A percentile compares a stretch with the other conserved stretches of the same genome.
phyloP scores from a whole-genome alignment of 768 basidiomycete species.

The Chlorophyllum brunneum region DNA sequence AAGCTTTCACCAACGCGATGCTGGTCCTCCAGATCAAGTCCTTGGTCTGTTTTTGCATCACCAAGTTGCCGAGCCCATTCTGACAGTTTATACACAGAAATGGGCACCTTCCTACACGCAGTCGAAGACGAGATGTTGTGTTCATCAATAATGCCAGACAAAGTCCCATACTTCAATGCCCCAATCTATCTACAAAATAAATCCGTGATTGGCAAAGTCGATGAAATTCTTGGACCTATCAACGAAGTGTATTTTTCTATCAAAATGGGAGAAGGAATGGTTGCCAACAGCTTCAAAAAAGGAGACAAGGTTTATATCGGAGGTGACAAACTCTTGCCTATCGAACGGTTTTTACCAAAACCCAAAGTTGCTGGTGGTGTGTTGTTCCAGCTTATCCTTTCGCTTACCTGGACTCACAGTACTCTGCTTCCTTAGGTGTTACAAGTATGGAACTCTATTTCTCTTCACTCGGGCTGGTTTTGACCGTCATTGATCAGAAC shows the following conservation, averaged over 20 bases:
- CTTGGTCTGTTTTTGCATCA: constrained; percentile 45
- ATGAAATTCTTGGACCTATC: constrained; percentile 99
- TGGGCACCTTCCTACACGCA: constrained; percentile 89
- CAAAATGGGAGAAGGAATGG: constrained; percentile 96
- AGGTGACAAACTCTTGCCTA: constrained; percentile 93
- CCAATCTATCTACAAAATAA: constrained; percentile 98
- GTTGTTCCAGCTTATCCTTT: constrained; percentile 19
- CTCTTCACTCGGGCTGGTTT: constrained; percentile 8
- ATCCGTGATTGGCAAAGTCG: constrained; percentile 92
- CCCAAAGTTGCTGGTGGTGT: constrained; percentile 77
- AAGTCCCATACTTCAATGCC: constrained; percentile 98
- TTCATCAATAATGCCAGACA: constrained; percentile 75
- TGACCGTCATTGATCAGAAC: constrained; percentile 27
- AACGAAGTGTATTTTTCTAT: constrained; percentile 98
- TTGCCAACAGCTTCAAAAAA: constrained; percentile 92
- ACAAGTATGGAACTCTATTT: constrained; percentile 36
- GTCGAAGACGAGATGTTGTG: constrained; percentile 99
- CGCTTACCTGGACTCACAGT: constrained; percentile 2
- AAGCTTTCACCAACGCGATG: constrained; percentile 66
- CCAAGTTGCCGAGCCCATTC: no score
- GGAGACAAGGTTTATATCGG: constrained; percentile 98
- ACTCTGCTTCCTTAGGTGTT: constrained; percentile 31
- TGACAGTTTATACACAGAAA: constrained; percentile 47
- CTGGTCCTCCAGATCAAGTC: constrained; percentile 77
- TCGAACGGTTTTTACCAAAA: constrained; percentile 96